phyloP scores from a whole-genome alignment of 1,284 basidiomycete genomes.

The Cystobasidium sp. region DNA sequence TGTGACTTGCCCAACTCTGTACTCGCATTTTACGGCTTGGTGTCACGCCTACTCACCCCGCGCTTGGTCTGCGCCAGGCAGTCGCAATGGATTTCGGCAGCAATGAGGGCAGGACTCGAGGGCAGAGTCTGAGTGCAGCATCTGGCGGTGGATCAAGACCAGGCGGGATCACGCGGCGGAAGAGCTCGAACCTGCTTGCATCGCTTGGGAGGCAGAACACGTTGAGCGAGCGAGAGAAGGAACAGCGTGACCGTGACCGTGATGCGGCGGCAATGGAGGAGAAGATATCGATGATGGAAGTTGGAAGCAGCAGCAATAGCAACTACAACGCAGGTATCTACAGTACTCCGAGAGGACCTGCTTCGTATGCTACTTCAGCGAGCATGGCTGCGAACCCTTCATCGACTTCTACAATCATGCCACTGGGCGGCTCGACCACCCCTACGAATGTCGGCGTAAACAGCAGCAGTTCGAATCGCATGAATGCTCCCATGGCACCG shows the following conservation, averaged over 20 bases:
- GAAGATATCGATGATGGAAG: neutral
- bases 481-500: conserved; percentile 20
- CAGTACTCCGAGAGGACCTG: conserved; percentile 5
- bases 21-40: too few relatives aligned
- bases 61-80: too few relatives aligned
- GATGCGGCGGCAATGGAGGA: neutral
- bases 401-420: conserved; percentile 7
- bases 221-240: conserved; percentile 21
- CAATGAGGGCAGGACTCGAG: neutral
- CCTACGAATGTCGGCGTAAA: neutral
- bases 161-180: conserved; percentile 23
- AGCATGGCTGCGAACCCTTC: conserved; percentile 20
- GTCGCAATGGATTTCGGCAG: conserved; percentile 8
- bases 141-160: neutral
- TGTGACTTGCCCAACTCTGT: too few relatives aligned
- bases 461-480: neutral
- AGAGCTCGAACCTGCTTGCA: conserved; percentile 42
- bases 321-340: conserved; percentile 9
- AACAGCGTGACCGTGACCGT: conserved; percentile 14
- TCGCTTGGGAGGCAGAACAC: conserved; percentile 40
- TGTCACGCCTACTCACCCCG: too few relatives aligned
- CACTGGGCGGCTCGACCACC: conserved; percentile 23
- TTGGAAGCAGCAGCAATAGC: neutral
- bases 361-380: conserved; percentile 12
- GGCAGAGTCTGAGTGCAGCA: neutral